phyloP scores from a whole-genome alignment of 2,329 filamentous ascomycete species.

The Trichoderma polysporum region DNA sequence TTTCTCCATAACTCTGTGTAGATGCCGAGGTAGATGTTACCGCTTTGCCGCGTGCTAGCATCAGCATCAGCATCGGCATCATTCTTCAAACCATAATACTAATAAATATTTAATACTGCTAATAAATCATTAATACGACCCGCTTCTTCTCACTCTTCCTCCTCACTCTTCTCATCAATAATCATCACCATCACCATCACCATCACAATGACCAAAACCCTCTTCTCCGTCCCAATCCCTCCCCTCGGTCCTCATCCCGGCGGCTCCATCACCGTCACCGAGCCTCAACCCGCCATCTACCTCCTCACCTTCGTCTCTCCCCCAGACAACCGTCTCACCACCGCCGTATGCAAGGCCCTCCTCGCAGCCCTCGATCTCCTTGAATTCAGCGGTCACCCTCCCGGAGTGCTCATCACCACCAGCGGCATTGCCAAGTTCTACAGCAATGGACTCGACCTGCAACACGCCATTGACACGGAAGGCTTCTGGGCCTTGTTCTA shows the following conservation, averaged over 20 bases:
- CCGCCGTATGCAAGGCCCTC: slow-evolving; percentile 65
- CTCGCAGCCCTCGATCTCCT: slow-evolving; percentile 72
- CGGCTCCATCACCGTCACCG: slow-evolving; percentile 62
- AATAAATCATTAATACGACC: too few relatives aligned
- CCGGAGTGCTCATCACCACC: slow-evolving; percentile 77
- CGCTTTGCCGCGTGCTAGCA: too few relatives aligned
- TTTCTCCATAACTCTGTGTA: neutral
- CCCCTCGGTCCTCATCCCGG: slow-evolving; percentile 45
- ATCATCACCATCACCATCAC: neutral
- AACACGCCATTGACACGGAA: slow-evolving; percentile 59
- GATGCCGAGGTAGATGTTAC: neutral
- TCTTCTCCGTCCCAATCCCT: slow-evolving; percentile 54
- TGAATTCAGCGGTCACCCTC: slow-evolving; percentile 60
- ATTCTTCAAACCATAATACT: neutral
- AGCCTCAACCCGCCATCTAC: slow-evolving; percentile 63
- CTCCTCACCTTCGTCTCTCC: slow-evolving; percentile 69
- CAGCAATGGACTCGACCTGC: slow-evolving; percentile 77
- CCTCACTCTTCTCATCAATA: neutral
- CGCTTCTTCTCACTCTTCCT: neutral
- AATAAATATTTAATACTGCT: too few relatives aligned
- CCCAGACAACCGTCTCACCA: slow-evolving; percentile 74
- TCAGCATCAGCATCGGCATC: neutral
- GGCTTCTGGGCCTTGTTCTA: slow-evolving; percentile 65
- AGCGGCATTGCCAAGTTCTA: slow-evolving; percentile 77
- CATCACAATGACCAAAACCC: slow-evolving; percentile 26